A percentile compares a stretch with the other conserved stretches of the same genome.
These are phyloP conservation scores for Penicillium cosmopolitanum DNA, from an alignment of 495 filamentous ascomycete species.

Conservation along the genomic window DNA sequence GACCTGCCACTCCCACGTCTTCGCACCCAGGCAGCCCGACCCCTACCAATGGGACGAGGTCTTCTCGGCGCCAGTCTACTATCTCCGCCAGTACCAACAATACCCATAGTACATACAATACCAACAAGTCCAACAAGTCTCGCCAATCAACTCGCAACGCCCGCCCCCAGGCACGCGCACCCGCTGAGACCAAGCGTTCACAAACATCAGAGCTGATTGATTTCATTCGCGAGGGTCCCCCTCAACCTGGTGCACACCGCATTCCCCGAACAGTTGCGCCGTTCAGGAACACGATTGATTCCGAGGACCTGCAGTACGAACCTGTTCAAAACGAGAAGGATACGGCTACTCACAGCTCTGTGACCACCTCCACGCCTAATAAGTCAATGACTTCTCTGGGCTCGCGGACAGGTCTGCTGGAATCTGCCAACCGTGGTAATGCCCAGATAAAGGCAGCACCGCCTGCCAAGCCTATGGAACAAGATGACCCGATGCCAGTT, in stretches of 20 bases:
- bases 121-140: slow-evolving; percentile 7
- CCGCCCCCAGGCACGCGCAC: slow-evolving; percentile 70
- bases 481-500: slow-evolving; percentile 35
- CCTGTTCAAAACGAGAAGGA: slow-evolving; percentile 24
- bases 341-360: slow-evolving; percentile 35
- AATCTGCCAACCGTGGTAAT: slow-evolving; percentile 34
- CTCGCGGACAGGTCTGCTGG: slow-evolving; percentile 62
- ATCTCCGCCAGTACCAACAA: slow-evolving; percentile 17
- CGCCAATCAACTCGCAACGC: slow-evolving; percentile 25
- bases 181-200: slow-evolving; percentile 58
- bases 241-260: slow-evolving; percentile 58
- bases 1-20: slow-evolving; percentile 49
- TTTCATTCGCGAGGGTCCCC: slow-evolving; percentile 86
- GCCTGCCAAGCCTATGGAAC: slow-evolving; percentile 13
- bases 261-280: slow-evolving; percentile 85
- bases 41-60: slow-evolving; percentile 23
- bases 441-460: slow-evolving; percentile 23
- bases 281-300: slow-evolving; percentile 83
- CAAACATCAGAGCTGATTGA: slow-evolving; percentile 87
- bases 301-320: slow-evolving; percentile 66
- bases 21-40: slow-evolving; percentile 5
- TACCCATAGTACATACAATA: slow-evolving; percentile 6
- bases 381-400: slow-evolving; percentile 56
- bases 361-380: slow-evolving; percentile 44
- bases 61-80: slow-evolving; percentile 26